These are phyloP conservation scores for Aspergillus sp. DNA, from an alignment of 2,329 filamentous ascomycete species.

Conservation along the genomic window DNA sequence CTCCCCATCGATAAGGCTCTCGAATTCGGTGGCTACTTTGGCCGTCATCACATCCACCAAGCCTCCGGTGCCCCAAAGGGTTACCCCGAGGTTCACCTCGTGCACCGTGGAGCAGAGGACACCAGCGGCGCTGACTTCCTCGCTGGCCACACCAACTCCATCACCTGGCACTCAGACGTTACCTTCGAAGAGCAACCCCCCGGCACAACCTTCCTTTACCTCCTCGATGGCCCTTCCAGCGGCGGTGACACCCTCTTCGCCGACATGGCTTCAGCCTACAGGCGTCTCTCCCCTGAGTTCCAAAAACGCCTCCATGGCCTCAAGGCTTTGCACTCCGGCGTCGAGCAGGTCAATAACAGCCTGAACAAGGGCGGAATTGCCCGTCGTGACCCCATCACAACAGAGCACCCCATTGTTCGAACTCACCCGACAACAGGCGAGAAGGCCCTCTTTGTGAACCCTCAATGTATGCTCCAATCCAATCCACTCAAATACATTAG, in stretches of 20 bases:
- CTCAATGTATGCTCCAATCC: slow-evolving; percentile 64
- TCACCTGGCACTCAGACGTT: slow-evolving; percentile 88
- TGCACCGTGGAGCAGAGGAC: slow-evolving; percentile 70
- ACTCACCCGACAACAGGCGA: slow-evolving; percentile 77
- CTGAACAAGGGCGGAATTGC: slow-evolving; percentile 67
- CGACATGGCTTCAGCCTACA: slow-evolving; percentile 78
- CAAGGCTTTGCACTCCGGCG: slow-evolving; percentile 75
- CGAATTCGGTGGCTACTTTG: slow-evolving; percentile 72
- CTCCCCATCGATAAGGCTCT: slow-evolving; percentile 69
- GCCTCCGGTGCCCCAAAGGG: slow-evolving; percentile 73
- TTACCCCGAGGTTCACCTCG: slow-evolving; percentile 73
- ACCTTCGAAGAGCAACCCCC: slow-evolving; percentile 87
- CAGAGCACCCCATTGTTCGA: slow-evolving; percentile 73
- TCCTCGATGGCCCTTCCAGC: slow-evolving; percentile 75
- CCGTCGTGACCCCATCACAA: slow-evolving; percentile 72
- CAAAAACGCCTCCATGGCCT: slow-evolving; percentile 77
- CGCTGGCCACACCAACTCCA: slow-evolving; percentile 69
- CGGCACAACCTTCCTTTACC: slow-evolving; percentile 84
- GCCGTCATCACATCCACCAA: slow-evolving; percentile 78
- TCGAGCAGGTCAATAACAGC: slow-evolving; percentile 75
- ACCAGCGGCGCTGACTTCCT: slow-evolving; percentile 63
- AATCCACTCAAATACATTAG: neutral
- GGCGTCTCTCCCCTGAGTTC: slow-evolving; percentile 75
- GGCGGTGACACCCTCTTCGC: slow-evolving; percentile 85
- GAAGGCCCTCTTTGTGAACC: slow-evolving; percentile 80